Conservation (phyloP, 108 stramenopile species). For the Nitzschia palea region DNA sequence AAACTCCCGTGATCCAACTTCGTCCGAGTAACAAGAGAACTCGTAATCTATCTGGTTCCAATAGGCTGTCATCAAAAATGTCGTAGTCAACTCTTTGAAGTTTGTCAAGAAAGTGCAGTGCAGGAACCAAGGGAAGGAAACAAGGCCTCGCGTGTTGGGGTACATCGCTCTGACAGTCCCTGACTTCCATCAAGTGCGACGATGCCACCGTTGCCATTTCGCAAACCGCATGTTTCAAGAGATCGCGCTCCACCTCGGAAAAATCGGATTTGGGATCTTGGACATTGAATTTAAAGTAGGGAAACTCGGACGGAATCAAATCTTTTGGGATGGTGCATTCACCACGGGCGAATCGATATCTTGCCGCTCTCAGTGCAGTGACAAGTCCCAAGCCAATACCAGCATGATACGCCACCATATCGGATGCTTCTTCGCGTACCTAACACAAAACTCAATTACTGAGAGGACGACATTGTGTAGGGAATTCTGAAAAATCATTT, state of each 20-base stretch:
- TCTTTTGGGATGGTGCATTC: conserved; percentile 69
- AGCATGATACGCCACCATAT: conserved; percentile 66
- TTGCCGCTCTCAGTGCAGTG: conserved; percentile 63
- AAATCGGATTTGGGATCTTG: conserved; percentile 9
- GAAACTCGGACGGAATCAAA: conserved; percentile 32
- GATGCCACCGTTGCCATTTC: conserved; percentile 58
- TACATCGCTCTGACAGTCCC: conserved; percentile 54
- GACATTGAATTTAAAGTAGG: conserved; percentile 26
- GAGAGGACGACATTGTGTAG: no score
- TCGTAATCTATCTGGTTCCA: conserved; percentile 37
- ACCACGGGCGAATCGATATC: conserved; percentile 54
- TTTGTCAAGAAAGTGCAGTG: conserved; percentile 58
- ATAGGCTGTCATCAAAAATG: conserved; percentile 53
- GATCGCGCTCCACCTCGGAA: conserved; percentile 11
- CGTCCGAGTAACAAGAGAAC: conserved; percentile 51
- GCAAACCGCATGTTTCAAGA: conserved; percentile 44
- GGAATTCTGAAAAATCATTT: no score
- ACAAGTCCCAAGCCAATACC: conserved; percentile 76
- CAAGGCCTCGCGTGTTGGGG: conserved; percentile 52
- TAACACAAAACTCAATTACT: conserved; percentile 4
- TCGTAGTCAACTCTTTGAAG: conserved; percentile 65
- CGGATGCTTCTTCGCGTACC: conserved; percentile 70
- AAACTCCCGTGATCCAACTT: conserved; percentile 72
- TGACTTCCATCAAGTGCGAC: conserved; percentile 58
- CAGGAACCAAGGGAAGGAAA: conserved; percentile 72